Percentiles rank a stretch among this genome's conserved stretches.
Conservation (phyloP, 306 rosid species). For the Cajanus cajan region DNA sequence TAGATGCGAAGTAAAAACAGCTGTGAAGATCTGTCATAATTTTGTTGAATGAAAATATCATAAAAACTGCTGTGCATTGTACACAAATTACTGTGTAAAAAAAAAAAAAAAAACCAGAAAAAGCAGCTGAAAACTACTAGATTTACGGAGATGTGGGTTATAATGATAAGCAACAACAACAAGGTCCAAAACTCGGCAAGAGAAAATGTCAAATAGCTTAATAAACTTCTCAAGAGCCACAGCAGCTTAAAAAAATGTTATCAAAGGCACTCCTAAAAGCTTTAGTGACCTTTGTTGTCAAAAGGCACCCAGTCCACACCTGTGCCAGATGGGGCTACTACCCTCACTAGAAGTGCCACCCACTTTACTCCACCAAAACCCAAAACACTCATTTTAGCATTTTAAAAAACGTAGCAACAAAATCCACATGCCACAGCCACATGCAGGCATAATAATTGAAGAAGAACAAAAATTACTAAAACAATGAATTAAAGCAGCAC, state of each 20-base stretch:
- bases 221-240: not conserved
- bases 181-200: not conserved
- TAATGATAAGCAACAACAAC: not conserved
- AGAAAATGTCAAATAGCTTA: not conserved
- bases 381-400: not conserved
- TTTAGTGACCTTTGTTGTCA: not conserved
- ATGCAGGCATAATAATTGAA: not conserved
- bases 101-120: not conserved
- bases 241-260: constrained; percentile 5
- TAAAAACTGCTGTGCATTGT: not conserved
- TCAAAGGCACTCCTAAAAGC: constrained; percentile 21
- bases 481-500: constrained; percentile 35
- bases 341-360: not conserved
- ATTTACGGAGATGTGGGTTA: not conserved
- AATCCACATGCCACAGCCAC: not conserved
- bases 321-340: not conserved
- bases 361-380: constrained; percentile 24
- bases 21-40: constrained; percentile 6
- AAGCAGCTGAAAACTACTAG: constrained; percentile 3
- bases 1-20: constrained; percentile 24
- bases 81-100: not conserved
- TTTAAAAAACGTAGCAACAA: not conserved
- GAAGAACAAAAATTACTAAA: not conserved
- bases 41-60: constrained; percentile 16
- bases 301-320: constrained; percentile 18